Percentiles rank a stretch among this genome's conserved stretches.
phyloP scores from a whole-genome alignment of 2,329 filamentous ascomycete genomes.

The Pseudovirgaria hyperparasitica region DNA sequence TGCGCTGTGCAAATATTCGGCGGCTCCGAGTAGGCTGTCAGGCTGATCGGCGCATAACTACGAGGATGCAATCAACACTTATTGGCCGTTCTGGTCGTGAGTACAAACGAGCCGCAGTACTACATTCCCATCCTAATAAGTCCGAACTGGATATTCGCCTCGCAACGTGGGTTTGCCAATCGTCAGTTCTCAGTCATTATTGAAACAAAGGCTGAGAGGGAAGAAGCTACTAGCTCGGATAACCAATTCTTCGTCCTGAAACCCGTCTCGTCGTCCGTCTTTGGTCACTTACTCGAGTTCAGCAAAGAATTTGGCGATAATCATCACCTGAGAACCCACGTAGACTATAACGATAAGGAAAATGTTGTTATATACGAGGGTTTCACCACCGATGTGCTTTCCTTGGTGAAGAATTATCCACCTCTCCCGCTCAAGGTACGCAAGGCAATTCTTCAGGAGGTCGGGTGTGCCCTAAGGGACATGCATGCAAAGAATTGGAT shows the following conservation, averaged over 20 bases:
- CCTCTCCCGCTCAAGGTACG: slow-evolving; percentile 3
- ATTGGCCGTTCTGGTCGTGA: slow-evolving; percentile 3
- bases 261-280: slow-evolving; percentile 2
- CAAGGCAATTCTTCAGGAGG: slow-evolving; percentile 3
- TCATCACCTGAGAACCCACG: slow-evolving; percentile 4
- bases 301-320: slow-evolving; percentile 5
- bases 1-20: slow-evolving; percentile 1
- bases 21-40: slow-evolving; percentile 1
- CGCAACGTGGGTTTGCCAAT: slow-evolving; percentile 4
- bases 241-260: slow-evolving; percentile 4
- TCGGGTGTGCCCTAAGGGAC: slow-evolving; percentile 3
- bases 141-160: slow-evolving; percentile 4
- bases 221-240: slow-evolving; percentile 3
- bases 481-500: slow-evolving; percentile 5
- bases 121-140: slow-evolving; percentile 4
- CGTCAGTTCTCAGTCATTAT: slow-evolving; percentile 2
- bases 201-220: slow-evolving; percentile 3
- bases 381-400: slow-evolving; percentile 4
- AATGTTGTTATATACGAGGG: slow-evolving; percentile 4
- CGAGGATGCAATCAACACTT: slow-evolving; percentile 3
- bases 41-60: slow-evolving; percentile 2
- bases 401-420: slow-evolving; percentile 5
- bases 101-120: slow-evolving; percentile 3
- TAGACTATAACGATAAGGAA: slow-evolving; percentile 4
- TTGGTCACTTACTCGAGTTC: slow-evolving; percentile 4